Evolutionary conservation across 2,329 filamentous ascomycete species (phyloP), one percentile per base, ranked within the genome.

Genomic region (Cercospora zeae-maydis): DNA sequence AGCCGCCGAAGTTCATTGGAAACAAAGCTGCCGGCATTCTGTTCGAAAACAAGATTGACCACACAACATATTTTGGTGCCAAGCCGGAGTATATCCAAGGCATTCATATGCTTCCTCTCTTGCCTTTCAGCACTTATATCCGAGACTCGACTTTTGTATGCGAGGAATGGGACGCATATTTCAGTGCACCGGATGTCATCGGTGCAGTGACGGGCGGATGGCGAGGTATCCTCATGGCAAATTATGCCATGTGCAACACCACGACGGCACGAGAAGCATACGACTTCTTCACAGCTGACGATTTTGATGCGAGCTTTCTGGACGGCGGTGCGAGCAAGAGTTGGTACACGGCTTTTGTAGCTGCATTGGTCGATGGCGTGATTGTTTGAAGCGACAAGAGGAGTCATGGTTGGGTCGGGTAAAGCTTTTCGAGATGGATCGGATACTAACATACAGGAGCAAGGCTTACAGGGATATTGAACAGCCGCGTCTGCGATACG

Each of bases 41-140:
- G 8, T 98, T 97, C 72, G 93, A 98, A 78, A 97, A 97, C 80
- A 98, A 98, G 78, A 84, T 92, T 59, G 91, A 98, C 75, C 92
- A 97, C 76, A 89, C 90, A 3, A 97, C 93, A 0, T 97, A 92
- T 78, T 97, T 97, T 72, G 91, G 91, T 51, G 75, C 64, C 21
- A 69, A 71, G 27, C 66, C 71, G 19, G 74, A 77, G 57, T 75
- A 70, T 57, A 67, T 71, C 49, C 79, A 85, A 71, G 89, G 90
- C 62, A 93, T 93, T 69, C 90, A 95, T 78, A 93, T 95, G 90
- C 82, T 93, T 31, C 91, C 91, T 0, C 78, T 93, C 51, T 81
- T 88, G 56, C 87, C 91, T 2, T 81, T 84, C 60, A 88, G 88
- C 1, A 81, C 87, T 4, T 85, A 90, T 63, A 86, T 87, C 4